Evolutionary conservation across 331 rosid genomes (phyloP).

Genomic region (Pyrus hybrid): DNA sequence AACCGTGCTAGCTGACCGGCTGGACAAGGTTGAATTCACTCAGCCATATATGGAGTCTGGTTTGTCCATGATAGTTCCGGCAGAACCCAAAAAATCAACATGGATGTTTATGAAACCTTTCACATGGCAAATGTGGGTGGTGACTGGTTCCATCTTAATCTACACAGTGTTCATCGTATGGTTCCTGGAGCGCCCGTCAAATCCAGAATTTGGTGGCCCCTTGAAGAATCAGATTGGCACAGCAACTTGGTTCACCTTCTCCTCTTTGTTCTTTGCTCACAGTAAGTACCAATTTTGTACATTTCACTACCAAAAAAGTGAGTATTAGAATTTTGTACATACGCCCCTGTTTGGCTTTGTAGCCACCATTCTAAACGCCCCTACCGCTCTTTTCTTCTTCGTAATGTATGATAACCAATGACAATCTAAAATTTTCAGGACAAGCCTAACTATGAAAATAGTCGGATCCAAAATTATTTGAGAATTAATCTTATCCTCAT

Average conservation of each 20-base stretch:
- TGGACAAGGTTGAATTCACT: slow-evolving; percentile 47
- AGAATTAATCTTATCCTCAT: too few species aligned
- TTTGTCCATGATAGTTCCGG: slow-evolving; percentile 51
- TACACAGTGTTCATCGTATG: slow-evolving; percentile 51
- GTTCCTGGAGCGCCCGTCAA: slow-evolving; percentile 36
- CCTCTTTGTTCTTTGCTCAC: slow-evolving; percentile 62
- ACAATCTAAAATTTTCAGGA: not conserved
- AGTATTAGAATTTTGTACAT: too few species aligned
- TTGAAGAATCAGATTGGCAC: slow-evolving; percentile 41
- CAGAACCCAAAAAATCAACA: slow-evolving; percentile 20
- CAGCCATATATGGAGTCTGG: slow-evolving; percentile 58
- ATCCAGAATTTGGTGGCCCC: slow-evolving; percentile 40
- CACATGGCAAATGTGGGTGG: slow-evolving; percentile 46
- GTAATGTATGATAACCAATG: not conserved
- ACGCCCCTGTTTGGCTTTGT: too few species aligned
- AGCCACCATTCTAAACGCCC: too few species aligned
- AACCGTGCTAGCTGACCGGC: slow-evolving; percentile 38
- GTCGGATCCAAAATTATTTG: too few species aligned
- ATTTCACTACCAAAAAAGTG: not conserved
- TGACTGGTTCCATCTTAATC: slow-evolving; percentile 14
- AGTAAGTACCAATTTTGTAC: slow-evolving; percentile 30
- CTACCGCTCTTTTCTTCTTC: too few species aligned
- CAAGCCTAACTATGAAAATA: not conserved
- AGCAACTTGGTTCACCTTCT: slow-evolving; percentile 57
- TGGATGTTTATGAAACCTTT: slow-evolving; percentile 49